These are phyloP conservation scores for Sporothrix pallida DNA, from an alignment of 2,329 filamentous ascomycete genomes.

Conservation along the genomic window DNA sequence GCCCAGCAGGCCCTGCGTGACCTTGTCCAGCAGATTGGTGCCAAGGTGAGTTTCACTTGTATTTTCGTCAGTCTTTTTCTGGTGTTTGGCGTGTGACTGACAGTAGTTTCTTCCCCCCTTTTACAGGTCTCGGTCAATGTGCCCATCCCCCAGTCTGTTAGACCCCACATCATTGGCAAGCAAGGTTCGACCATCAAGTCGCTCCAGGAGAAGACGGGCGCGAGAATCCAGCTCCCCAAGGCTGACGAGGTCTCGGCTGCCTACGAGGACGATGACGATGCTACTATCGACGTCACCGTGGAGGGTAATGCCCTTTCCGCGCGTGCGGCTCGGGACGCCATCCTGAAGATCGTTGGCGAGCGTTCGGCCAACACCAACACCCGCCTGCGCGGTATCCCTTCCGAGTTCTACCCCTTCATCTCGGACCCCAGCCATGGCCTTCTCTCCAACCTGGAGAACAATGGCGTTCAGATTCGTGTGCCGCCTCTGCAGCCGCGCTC, in stretches of 20 bases:
- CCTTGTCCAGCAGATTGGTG: constrained; percentile 83
- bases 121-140: constrained; percentile 65
- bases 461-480: constrained; percentile 80
- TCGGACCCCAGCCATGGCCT: constrained; percentile 76
- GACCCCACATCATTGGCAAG: constrained; percentile 91
- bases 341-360: constrained; percentile 86
- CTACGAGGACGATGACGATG: constrained; percentile 78
- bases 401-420: constrained; percentile 95
- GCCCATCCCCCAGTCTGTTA: constrained; percentile 79
- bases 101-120: constrained; percentile 42
- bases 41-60: constrained; percentile 62
- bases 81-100: background rate
- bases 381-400: constrained; percentile 81
- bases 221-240: constrained; percentile 87
- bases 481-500: constrained; percentile 81
- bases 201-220: constrained; percentile 87
- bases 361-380: constrained; percentile 81
- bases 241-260: constrained; percentile 66
- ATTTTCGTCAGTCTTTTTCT: too few species aligned
- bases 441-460: constrained; percentile 71
- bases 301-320: constrained; percentile 91
- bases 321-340: constrained; percentile 80
- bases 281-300: constrained; percentile 81
- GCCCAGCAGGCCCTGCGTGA: constrained; percentile 90
- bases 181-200: constrained; percentile 88